These are phyloP conservation scores for Erodium trifolium DNA, from an alignment of 441 rosid genomes.

Conservation along the genomic window DNA sequence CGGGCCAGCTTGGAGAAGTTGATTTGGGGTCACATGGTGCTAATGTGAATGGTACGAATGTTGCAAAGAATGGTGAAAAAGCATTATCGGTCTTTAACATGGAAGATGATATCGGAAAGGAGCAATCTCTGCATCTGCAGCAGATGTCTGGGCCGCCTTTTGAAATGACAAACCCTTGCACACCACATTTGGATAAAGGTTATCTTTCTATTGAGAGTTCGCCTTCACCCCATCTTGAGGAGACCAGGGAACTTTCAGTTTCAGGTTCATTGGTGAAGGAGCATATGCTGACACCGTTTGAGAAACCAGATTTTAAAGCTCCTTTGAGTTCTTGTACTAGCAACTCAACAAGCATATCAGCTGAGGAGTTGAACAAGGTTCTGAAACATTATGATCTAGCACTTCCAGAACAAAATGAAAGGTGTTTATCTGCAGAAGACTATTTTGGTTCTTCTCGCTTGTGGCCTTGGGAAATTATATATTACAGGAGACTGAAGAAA, in stretches of 20 bases:
- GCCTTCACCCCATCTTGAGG: conserved; percentile 17
- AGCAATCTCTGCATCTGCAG: conserved; percentile 12
- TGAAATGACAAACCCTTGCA: conserved; percentile 21
- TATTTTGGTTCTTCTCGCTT: conserved; percentile 46
- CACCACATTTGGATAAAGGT: conserved; percentile 14
- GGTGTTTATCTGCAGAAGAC: conserved; percentile 23
- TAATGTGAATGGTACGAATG: conserved; percentile 16
- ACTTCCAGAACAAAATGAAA: conserved; percentile 27
- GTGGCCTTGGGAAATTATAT: conserved; percentile 50
- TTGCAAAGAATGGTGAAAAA: conserved; percentile 11
- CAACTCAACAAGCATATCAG: conserved; percentile 23
- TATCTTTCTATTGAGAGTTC: conserved; percentile 9
- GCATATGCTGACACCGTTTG: conserved; percentile 15
- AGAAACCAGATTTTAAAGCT: conserved; percentile 20
- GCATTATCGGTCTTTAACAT: conserved; percentile 14
- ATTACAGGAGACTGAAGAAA: conserved; percentile 42
- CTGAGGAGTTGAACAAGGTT: conserved; percentile 36
- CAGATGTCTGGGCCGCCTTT: conserved; percentile 15
- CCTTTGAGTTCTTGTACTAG: conserved; percentile 14
- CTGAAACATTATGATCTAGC: conserved; percentile 40
- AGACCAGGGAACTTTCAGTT: conserved; percentile 16
- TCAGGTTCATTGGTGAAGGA: conserved; percentile 21
- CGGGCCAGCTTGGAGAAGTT: conserved; percentile 12
- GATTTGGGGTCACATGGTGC: conserved; percentile 16
- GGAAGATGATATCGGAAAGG: conserved; percentile 22